phyloP scores from a whole-genome alignment of 192 early-diverging fungal species.

The Umbelopsis vinacea region DNA sequence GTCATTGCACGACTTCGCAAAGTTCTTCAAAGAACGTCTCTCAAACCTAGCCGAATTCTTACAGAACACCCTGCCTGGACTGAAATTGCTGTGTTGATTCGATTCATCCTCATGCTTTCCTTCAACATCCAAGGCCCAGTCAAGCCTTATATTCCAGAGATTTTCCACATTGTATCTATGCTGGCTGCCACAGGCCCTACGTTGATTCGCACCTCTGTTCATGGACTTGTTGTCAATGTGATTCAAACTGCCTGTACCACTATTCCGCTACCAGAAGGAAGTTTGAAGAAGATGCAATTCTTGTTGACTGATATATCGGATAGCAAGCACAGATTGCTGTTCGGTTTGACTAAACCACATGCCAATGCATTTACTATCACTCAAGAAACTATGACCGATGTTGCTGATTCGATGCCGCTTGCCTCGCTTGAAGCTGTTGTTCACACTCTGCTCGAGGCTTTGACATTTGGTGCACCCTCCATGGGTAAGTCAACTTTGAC shows the following conservation, averaged over 20 bases:
- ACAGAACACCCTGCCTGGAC: slow-evolving; percentile 87
- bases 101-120: slow-evolving; percentile 87
- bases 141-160: slow-evolving; percentile 84
- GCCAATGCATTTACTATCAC: slow-evolving; percentile 72
- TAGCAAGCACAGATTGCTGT: slow-evolving; percentile 76
- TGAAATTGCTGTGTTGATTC: slow-evolving; percentile 89
- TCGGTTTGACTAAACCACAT: slow-evolving; percentile 72
- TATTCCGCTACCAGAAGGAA: slow-evolving; percentile 59
- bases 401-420: slow-evolving; percentile 54
- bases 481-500: slow-evolving; percentile 51
- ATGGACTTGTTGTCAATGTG: slow-evolving; percentile 93
- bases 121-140: slow-evolving; percentile 77
- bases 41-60: slow-evolving; percentile 70
- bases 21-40: slow-evolving; percentile 78
- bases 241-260: slow-evolving; percentile 82
- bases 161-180: slow-evolving; percentile 85
- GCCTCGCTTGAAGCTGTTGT: slow-evolving; percentile 59
- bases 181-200: slow-evolving; percentile 86
- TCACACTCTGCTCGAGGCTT: slow-evolving; percentile 67
- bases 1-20: slow-evolving; percentile 82
- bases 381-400: slow-evolving; percentile 56
- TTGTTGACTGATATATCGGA: slow-evolving; percentile 82
- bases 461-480: slow-evolving; percentile 65
- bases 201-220: slow-evolving; percentile 84
- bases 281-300: slow-evolving; percentile 57